Evolutionary conservation across 2,329 filamentous ascomycete genomes (phyloP).

Genomic region (Penicillium carneum): DNA sequence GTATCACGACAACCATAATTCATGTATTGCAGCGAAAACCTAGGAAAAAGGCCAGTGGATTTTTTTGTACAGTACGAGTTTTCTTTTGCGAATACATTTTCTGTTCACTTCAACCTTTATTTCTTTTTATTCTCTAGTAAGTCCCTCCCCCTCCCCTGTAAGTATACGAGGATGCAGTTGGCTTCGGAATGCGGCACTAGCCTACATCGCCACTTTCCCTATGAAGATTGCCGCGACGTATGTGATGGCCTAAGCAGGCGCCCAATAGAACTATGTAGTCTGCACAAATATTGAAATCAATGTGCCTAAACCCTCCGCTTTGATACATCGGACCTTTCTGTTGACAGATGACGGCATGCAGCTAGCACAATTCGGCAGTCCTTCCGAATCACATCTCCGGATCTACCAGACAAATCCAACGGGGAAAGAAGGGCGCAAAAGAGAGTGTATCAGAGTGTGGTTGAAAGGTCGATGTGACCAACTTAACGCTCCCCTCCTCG

Average conservation of each 20-base stretch:
- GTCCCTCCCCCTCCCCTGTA: not conserved
- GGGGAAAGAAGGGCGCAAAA: not conserved
- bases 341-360: slow-evolving; percentile 24
- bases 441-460: not conserved
- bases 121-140: not conserved
- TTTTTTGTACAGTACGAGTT: slow-evolving; percentile 16
- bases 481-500: not conserved
- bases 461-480: slow-evolving; percentile 8
- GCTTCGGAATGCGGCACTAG: slow-evolving; percentile 16
- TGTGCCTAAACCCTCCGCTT: slow-evolving; percentile 2
- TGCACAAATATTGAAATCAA: slow-evolving; percentile 13
- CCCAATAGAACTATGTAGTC: not conserved
- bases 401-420: not conserved
- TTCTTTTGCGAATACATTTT: slow-evolving; percentile 16
- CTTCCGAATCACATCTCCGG: slow-evolving; percentile 13
- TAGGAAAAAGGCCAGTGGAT: slow-evolving; percentile 15
- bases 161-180: slow-evolving; percentile 26
- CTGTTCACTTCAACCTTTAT: slow-evolving; percentile 11
- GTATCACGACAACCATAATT: slow-evolving; percentile 36
- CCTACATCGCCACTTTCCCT: slow-evolving; percentile 1
- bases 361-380: slow-evolving; percentile 15
- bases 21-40: slow-evolving; percentile 31
- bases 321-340: slow-evolving; percentile 12
- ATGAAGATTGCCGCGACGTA: slow-evolving; percentile 11
- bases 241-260: slow-evolving; percentile 6